Percentiles rank a stretch among this genome's conserved stretches.
Evolutionary conservation across 2,329 filamentous ascomycete species (phyloP).

Genomic region (Drechslerella coelobrocha): DNA sequence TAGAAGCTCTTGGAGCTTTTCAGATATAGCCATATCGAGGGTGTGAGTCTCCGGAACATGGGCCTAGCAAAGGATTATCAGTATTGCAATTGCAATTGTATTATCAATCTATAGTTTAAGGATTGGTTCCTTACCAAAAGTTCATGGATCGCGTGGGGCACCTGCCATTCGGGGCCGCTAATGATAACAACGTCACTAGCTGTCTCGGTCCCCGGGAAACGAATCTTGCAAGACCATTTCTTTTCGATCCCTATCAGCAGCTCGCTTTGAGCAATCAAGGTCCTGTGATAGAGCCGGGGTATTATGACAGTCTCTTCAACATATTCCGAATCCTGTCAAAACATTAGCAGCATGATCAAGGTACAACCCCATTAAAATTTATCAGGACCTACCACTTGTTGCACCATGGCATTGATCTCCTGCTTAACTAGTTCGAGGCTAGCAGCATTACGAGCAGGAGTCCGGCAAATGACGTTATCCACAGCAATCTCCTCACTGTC

Average conservation of each 20-base stretch:
- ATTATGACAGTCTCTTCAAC: conserved; percentile 53
- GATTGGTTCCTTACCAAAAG: conserved; percentile 71
- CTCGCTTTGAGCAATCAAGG: conserved; percentile 83
- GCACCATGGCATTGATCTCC: conserved; percentile 99
- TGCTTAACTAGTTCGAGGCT: conserved; percentile 97
- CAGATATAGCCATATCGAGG: conserved; percentile 78
- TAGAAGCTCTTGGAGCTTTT: conserved; percentile 79
- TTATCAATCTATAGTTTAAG: background rate
- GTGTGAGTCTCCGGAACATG: conserved; percentile 98
- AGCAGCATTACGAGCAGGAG: conserved; percentile 93
- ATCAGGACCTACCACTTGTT: conserved; percentile 74
- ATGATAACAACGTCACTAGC: conserved; percentile 96
- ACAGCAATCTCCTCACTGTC: conserved; percentile 94
- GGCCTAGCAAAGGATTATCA: conserved; percentile 65
- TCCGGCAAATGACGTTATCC: conserved; percentile 98
- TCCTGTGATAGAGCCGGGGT: conserved; percentile 84
- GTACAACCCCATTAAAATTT: background rate
- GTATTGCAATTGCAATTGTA: background rate
- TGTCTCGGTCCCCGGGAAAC: conserved; percentile 95
- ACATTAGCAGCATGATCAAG: conserved; percentile 2
- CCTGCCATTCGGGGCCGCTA: conserved; percentile 96
- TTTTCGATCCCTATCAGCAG: conserved; percentile 96
- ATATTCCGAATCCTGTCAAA: conserved; percentile 76
- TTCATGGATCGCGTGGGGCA: conserved; percentile 93
- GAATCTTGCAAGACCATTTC: conserved; percentile 99